Evolutionary conservation across 2,329 filamentous ascomycete genomes (phyloP), one percentile per base, ranked within the genome.

Genomic region (Rhynchosporium graminicola): DNA sequence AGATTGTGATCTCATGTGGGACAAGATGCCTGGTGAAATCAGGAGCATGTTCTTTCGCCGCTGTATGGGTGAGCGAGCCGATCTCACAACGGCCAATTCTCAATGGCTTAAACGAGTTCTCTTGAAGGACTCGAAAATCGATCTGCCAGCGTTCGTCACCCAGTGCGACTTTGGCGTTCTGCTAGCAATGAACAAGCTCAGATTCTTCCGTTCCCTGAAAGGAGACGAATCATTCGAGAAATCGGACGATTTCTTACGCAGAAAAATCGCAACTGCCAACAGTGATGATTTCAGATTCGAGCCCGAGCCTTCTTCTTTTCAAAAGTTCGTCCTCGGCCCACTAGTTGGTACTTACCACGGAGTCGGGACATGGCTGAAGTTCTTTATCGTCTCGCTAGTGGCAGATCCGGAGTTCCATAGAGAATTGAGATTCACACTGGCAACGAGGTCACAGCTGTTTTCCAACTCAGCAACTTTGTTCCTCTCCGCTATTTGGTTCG

Each of bases 401-500:
- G 78, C 77, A 10, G 78, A 80, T 64, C 75, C 76, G 0, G 78
- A 80, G 64, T 79, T 77, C 58, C 77, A 79, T 64, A 71, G 78
- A 57, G 78, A 80, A 66, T 63, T 79, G 29, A 74, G 77, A 52
- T 77, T 75, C 61, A 74, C 78, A 33, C 74, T 81, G 46, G 70
- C 72, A 43, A 61, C 66, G 9, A 76, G 76, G 13, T 56, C 31
- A 73, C 76, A 42, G 36, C 12, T 63, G 64, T 2, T 56, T 77
- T 75, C 6, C 73, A 74, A 51, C 6, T 26, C 76, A 77, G 7
- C 68, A 70, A 59, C 56, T 1, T 75, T 75, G 0, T 77, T 80
- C 52, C 12, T 78, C 2, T 68, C 80, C 15, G 75, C 57, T 57
- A 26, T 82, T 6, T 83, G 81, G 81, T 76, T 80, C n/a, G 77